Conservation (phyloP, 306 rosid species). For the Prunus mume region DNA sequence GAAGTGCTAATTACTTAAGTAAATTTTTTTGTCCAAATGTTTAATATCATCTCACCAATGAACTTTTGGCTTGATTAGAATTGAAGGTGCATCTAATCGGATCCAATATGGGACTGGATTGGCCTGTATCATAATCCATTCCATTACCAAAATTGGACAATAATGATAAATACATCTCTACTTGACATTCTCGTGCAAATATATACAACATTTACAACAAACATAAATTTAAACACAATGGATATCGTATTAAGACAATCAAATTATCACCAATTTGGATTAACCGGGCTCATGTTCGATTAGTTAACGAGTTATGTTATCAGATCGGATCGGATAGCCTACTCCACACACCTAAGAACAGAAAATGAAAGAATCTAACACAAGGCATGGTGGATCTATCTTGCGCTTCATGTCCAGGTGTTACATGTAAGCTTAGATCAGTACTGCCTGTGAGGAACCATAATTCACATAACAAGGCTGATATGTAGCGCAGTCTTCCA, state of each 20-base stretch:
- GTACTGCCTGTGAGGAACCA: background rate
- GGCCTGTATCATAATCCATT: background rate
- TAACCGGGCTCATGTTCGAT: too few species aligned
- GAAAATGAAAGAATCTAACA: background rate
- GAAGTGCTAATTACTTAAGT: background rate
- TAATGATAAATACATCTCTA: too few species aligned
- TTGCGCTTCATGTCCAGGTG: too few species aligned
- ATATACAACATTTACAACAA: too few species aligned
- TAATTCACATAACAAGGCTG: background rate
- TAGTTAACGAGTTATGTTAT: background rate
- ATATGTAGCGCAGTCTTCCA: slow-evolving; percentile 7
- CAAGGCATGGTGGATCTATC: too few species aligned
- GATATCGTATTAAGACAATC: background rate
- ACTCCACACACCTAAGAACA: background rate
- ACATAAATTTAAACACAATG: too few species aligned
- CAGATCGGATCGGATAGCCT: too few species aligned
- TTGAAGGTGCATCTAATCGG: background rate
- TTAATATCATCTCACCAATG: background rate
- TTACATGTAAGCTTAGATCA: too few species aligned
- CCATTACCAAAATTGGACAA: too few species aligned
- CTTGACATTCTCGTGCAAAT: too few species aligned
- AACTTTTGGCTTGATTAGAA: background rate
- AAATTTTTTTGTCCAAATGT: background rate
- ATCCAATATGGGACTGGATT: background rate
- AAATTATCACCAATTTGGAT: background rate